Percentiles rank a stretch among this genome's conserved stretches.
Conservation (phyloP, 2,329 filamentous ascomycete genomes). For the Chaetomium sp. region DNA sequence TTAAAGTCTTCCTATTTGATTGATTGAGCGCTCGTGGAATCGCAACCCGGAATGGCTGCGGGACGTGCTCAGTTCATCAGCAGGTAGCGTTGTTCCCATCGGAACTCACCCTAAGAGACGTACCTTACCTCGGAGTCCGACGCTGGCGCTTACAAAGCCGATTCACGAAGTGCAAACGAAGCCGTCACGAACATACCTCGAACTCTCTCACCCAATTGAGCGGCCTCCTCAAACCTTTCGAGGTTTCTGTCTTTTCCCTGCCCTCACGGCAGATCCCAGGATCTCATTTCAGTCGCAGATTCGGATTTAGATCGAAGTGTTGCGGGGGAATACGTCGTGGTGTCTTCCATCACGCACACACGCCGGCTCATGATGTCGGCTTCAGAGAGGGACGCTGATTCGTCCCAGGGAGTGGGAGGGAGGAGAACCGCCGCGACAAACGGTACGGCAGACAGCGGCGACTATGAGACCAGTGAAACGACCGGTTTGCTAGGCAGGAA, state of each 20-base stretch:
- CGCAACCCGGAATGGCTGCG: neutral
- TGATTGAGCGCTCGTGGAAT: neutral
- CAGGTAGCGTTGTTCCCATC: neutral
- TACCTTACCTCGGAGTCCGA: neutral
- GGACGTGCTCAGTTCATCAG: neutral
- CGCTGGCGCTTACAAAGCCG: neutral
- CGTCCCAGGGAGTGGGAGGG: neutral
- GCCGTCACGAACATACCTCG: neutral
- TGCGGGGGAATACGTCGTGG: too few species aligned
- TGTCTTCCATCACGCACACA: neutral
- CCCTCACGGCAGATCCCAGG: too few species aligned
- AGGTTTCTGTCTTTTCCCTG: too few species aligned
- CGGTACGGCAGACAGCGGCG: neutral
- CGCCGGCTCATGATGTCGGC: constrained; percentile 2
- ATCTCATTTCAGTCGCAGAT: too few species aligned
- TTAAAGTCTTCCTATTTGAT: neutral
- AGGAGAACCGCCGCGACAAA: neutral
- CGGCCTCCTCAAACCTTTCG: too few species aligned
- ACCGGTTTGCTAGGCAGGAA: constrained; percentile 31
- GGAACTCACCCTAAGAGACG: neutral
- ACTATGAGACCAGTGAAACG: constrained; percentile 10
- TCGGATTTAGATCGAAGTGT: too few species aligned
- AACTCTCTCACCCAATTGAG: neutral
- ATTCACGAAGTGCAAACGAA: neutral
- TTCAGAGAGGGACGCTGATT: neutral